A percentile compares a stretch with the other conserved stretches of the same genome.
These are phyloP conservation scores for Blastocystis sp. DNA, from an alignment of 352 stramenopile genomes.

Conservation along the genomic window DNA sequence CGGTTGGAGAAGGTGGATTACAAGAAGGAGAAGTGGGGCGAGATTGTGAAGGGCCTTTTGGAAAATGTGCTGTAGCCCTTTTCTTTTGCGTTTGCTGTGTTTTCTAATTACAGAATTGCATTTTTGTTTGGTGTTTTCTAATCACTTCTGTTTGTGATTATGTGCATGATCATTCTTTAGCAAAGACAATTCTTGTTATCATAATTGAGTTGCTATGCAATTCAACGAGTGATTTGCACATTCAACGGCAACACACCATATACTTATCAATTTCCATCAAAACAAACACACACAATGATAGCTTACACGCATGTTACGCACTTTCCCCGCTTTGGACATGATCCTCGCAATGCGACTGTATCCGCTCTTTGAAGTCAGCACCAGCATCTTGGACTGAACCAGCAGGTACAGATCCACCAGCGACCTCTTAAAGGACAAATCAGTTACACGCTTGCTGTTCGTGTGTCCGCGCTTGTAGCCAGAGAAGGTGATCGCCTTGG, in stretches of 20 bases:
- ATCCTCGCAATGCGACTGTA: background rate
- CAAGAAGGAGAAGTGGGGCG: background rate
- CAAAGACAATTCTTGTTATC: no score
- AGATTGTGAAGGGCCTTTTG: background rate
- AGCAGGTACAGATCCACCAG: background rate
- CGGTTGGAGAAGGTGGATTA: background rate
- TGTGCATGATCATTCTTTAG: no score
- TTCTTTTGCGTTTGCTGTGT: background rate
- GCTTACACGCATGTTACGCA: no score
- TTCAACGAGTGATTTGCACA: no score
- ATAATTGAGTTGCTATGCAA: no score
- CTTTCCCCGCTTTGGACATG: background rate
- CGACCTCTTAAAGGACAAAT: background rate
- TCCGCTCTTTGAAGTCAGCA: background rate
- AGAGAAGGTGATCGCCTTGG: background rate
- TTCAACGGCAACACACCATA: no score
- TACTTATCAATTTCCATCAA: no score
- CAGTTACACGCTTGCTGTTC: background rate
- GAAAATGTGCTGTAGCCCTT: background rate
- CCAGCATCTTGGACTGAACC: background rate
- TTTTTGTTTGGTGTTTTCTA: no score
- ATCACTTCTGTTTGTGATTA: no score
- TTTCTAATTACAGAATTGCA: no score
- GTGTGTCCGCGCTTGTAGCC: background rate
- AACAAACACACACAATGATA: no score